A percentile compares a stretch with the other conserved stretches of the same genome.
Evolutionary conservation across 2,329 filamentous ascomycete species (phyloP).

Genomic region (Didymella arachidicola): DNA sequence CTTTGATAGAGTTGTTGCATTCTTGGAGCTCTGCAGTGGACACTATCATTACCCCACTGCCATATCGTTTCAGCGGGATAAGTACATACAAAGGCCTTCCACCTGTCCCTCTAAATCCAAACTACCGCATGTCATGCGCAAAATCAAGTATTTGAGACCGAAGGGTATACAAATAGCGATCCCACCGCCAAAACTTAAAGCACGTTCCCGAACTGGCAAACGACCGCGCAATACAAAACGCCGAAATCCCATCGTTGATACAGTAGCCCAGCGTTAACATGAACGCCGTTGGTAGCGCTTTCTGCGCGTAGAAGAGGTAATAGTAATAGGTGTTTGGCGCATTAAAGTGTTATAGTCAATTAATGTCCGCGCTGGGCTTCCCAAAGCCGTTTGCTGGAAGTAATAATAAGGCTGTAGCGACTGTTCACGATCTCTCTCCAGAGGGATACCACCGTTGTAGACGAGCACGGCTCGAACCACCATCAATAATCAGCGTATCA

Average conservation of each 20-base stretch:
- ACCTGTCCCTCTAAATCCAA: constrained; percentile 5
- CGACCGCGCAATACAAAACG: constrained; percentile 26
- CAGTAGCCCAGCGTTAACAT: constrained; percentile 7
- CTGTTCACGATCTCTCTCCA: not conserved
- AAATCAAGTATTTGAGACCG: constrained; percentile 31
- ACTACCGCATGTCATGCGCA: constrained; percentile 22
- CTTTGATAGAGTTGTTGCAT: not conserved
- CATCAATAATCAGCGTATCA: constrained; percentile 6
- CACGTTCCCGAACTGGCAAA: constrained; percentile 19
- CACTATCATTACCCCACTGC: constrained; percentile 12
- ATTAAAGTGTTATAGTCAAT: constrained; percentile 17
- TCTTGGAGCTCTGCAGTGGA: constrained; percentile 16
- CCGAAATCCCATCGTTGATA: constrained; percentile 23
- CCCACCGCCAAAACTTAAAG: constrained; percentile 29
- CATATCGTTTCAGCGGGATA: constrained; percentile 6
- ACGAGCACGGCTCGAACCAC: not conserved
- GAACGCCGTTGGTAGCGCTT: constrained; percentile 6
- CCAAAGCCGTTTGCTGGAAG: constrained; percentile 6
- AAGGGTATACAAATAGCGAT: constrained; percentile 48
- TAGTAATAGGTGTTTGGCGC: constrained; percentile 8
- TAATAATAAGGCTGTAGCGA: constrained; percentile 14
- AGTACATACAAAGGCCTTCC: constrained; percentile 15
- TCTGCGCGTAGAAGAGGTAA: constrained; percentile 17
- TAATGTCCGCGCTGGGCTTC: constrained; percentile 4
- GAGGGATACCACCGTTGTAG: not conserved